These are phyloP conservation scores for Nymphaea thermarum DNA, from an alignment of 164 flowering plant genomes.

Conservation along the genomic window DNA sequence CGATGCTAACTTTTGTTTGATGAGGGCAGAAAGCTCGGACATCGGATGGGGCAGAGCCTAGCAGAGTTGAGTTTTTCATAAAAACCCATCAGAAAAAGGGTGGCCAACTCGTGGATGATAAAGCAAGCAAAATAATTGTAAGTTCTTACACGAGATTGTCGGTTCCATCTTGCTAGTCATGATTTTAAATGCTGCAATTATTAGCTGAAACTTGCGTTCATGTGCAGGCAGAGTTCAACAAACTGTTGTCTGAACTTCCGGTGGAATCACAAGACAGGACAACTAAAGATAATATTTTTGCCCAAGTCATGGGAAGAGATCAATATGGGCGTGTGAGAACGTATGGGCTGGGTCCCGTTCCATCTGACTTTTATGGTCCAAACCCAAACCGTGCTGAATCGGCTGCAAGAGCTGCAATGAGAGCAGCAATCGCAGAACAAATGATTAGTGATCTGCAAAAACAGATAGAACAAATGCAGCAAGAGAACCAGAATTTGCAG, in stretches of 20 bases:
- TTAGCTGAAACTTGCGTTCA: neutral
- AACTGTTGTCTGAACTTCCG: conserved; percentile 4
- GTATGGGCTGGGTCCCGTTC: conserved; percentile 8
- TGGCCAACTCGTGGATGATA: conserved; percentile 19
- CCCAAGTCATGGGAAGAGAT: conserved; percentile 14
- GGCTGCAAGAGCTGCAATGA: too few species aligned
- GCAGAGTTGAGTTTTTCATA: conserved; percentile 18
- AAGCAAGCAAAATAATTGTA: conserved; percentile 14
- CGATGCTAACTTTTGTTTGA: neutral
- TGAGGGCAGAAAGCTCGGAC: conserved; percentile 4
- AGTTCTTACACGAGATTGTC: neutral
- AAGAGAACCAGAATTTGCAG: too few species aligned
- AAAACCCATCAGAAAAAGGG: conserved; percentile 17
- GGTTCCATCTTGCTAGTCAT: too few species aligned
- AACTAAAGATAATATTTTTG: conserved; percentile 9
- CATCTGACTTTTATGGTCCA: conserved; percentile 4
- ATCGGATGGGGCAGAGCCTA: conserved; percentile 11
- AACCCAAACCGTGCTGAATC: conserved; percentile 1
- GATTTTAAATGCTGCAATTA: too few species aligned
- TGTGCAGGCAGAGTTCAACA: conserved; percentile 12
- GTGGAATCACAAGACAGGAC: neutral
- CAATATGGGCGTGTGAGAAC: conserved; percentile 5
- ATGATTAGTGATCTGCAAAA: too few species aligned
- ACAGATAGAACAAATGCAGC: too few species aligned
- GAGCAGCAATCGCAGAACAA: too few species aligned